These are phyloP conservation scores for Dendrobium nobile DNA, from an alignment of 106 monocot species.

Conservation along the genomic window DNA sequence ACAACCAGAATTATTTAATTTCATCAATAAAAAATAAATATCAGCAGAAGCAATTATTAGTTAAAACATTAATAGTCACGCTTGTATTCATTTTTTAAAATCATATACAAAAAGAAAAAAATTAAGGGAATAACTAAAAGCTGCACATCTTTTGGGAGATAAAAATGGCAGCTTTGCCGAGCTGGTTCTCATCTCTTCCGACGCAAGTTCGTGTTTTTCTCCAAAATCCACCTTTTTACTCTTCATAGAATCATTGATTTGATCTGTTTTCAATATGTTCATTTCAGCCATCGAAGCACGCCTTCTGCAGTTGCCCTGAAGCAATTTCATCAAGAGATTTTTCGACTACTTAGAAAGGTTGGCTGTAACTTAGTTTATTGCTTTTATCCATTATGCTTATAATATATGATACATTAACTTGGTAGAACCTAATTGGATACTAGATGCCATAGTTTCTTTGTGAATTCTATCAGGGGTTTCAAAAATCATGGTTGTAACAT, in stretches of 20 bases:
- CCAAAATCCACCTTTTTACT: neutral
- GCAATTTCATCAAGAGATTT: neutral
- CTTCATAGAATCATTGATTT: neutral
- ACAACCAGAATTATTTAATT: too few species aligned
- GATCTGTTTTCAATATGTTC: neutral
- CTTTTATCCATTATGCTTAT: too few species aligned
- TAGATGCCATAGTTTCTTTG: too few species aligned
- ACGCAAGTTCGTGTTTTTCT: conserved; percentile 13
- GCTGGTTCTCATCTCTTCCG: conserved; percentile 19
- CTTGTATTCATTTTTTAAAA: too few species aligned
- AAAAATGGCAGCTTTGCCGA: conserved; percentile 26
- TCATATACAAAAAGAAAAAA: too few species aligned
- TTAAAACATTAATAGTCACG: too few species aligned
- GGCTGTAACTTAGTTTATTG: neutral
- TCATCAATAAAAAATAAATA: too few species aligned
- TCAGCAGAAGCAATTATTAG: too few species aligned
- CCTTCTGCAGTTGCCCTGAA: neutral
- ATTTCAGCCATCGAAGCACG: neutral
- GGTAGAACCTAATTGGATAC: too few species aligned
- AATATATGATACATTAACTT: too few species aligned
- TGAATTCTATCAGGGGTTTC: too few species aligned
- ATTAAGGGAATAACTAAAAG: neutral
- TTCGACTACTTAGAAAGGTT: neutral
- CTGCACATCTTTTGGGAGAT: neutral
- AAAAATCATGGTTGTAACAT: too few species aligned